Base-by-base conservation (phyloP, 2,329 filamentous ascomycete species). In the Pezicula neosporulosa region DNA sequence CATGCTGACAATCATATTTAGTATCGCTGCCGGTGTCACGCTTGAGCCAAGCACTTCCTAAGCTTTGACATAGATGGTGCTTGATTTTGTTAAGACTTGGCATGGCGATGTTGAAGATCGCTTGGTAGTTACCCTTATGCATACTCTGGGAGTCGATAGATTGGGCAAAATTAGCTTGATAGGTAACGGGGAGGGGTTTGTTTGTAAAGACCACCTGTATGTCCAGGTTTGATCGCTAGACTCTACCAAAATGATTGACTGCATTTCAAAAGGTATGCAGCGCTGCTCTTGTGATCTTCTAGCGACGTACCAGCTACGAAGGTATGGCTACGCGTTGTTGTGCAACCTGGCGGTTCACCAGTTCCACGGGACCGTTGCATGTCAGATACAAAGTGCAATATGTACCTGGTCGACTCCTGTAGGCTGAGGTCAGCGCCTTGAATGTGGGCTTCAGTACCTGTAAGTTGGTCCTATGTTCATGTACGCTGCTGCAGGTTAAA, bases 21-120 rank as follows among this genome's bases (percentile, higher is more conserved):
- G 42, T 28, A 66, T 65, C 54, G 57, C 63, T 15, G 64, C 63
- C 21, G 65, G 65, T 57, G 60, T 65, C 18, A 67, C 63, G 35
- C 60, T 67, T 46, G 62, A 65, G 30, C 65, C 65, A 43, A 66
- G 59, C 50, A 62, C 55, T 54, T 59, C 55, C 53, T 59, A 13
- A 33, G 30, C 2, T 10, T 33, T 33, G 30, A 33, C 24, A 24
- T 24, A 61, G 47, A 50, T 37, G 39, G 16, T 21, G 15, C 18
- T 42, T 7, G 16, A 13, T 6, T 42, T 42, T 42, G n/a, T 19
- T 21, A 13, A n/a, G 12, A 19, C 6, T 10, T 13, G 24, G 15
- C 39, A 19, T 21, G 12, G 15, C 39, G 16, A 24, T 24, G 12
- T 18, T 15, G 15, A 21, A 13, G 39, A 13, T 13, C 12, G 39